Evolutionary conservation across 2,329 filamentous ascomycete species (phyloP).

Genomic region (Xylaria arbuscula): DNA sequence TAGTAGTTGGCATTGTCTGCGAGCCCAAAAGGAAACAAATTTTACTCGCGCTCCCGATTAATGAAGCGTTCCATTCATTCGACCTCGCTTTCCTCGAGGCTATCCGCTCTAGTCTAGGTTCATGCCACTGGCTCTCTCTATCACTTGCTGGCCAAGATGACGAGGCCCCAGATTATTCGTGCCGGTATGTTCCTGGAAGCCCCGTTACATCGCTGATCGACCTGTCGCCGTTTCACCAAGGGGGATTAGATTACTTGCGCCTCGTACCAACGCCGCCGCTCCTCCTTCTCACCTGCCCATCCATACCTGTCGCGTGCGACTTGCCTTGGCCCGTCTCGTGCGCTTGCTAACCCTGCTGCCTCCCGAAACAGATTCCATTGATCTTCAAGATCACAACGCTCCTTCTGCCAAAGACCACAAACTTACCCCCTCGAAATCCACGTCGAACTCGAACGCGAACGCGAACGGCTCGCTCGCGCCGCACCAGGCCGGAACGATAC

Average conservation of each 20-base stretch:
- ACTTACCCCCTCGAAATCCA: conserved; percentile 62
- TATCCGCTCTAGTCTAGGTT: conserved; percentile 42
- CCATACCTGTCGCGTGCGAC: conserved; percentile 12
- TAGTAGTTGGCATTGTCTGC: conserved; percentile 21
- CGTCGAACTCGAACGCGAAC: conserved; percentile 53
- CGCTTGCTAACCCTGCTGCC: conserved; percentile 46
- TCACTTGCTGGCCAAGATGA: conserved; percentile 60
- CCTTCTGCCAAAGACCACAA: conserved; percentile 88
- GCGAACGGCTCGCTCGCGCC: conserved; percentile 68
- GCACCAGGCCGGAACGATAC: conserved; percentile 87
- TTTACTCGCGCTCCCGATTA: conserved; percentile 30
- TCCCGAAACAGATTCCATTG: conserved; percentile 80
- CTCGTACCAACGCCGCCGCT: conserved; percentile 15
- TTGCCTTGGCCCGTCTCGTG: conserved; percentile 29
- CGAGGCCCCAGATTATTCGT: conserved; percentile 69
- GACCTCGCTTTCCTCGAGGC: conserved; percentile 22
- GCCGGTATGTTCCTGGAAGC: conserved; percentile 61
- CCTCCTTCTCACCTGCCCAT: conserved; percentile 16
- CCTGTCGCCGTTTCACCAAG: conserved; percentile 28
- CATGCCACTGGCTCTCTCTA: conserved; percentile 45
- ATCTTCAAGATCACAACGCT: conserved; percentile 85
- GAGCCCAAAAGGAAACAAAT: conserved; percentile 26
- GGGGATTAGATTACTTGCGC: conserved; percentile 42
- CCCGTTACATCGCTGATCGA: conserved; percentile 35
- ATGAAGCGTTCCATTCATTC: conserved; percentile 37